Base-by-base conservation (phyloP, 257 asterid species). In the Petunia secreta region DNA sequence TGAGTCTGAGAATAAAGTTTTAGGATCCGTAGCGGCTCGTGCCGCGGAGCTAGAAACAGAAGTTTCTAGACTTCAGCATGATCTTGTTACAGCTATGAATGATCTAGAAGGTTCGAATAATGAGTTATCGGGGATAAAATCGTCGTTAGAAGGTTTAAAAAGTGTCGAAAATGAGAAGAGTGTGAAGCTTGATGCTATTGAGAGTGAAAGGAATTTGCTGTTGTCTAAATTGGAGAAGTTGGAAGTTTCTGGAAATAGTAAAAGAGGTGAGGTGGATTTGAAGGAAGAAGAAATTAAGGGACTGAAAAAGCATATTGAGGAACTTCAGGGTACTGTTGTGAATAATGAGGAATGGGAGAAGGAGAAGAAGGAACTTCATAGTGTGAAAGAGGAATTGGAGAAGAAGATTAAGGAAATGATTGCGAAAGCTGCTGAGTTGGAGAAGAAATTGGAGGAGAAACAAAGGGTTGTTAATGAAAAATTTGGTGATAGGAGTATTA, bases 21-120 rank as follows among this genome's bases (percentile, higher is more conserved):
- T 90, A 80, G 91, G 80, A 57, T 59, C 83, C 1, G 97, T 89
- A 79, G 92, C 90, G 11, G 86, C 88, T 16, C 86, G 97, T 81
- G 94, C 97, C 14, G 80, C 91, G 6, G 91, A 86, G 85, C 84
- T 93, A 39, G 98, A 93, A 80, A 71, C 80, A 0, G 93, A 91
- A 80, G 93, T 88, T 59, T 84, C 92, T 1, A 82, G 89, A 75
- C 85, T 91, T 85, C 92, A 92, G 64, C 96, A 87, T 63, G 97
- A 91, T 81, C 75, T 93, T 87, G 86, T 79, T 2, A 81, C 89
- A 0, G 81, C 95, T 3, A 82, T 80, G 90, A 87, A 84, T 79
- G 92, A 84, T 77, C 54, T 88, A 82, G 80, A 85, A 81, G 93
- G 89, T 34, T 75, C 92, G 0, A 82, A 65, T 67, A 54, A 25